phyloP scores from a whole-genome alignment of 1,284 basidiomycete species.

The Spongiforma sp. region DNA sequence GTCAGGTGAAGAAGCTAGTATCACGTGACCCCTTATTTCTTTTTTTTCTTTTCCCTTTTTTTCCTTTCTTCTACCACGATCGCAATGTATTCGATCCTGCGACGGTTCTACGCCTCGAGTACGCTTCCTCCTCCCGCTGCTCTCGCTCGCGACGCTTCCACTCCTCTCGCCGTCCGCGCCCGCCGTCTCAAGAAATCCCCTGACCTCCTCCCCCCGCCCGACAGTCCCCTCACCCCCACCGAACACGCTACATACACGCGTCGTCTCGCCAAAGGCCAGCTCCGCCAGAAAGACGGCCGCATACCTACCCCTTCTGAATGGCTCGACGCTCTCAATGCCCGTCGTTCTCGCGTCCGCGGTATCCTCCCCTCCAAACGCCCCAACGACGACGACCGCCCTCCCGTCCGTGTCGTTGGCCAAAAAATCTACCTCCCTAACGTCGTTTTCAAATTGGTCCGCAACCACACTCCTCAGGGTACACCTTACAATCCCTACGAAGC shows the following conservation, averaged over 20 bases:
- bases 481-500: conserved; percentile 95
- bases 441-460: conserved; percentile 83
- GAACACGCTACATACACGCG: conserved; percentile 66
- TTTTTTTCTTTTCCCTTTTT: too few relatives aligned
- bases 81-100: too few relatives aligned
- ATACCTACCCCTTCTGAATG: conserved; percentile 58
- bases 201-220: conserved; percentile 39
- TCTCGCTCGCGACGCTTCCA: conserved; percentile 65
- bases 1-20: too few relatives aligned
- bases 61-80: too few relatives aligned
- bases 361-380: conserved; percentile 39
- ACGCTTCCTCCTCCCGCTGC: conserved; percentile 51
- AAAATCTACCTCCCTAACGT: conserved; percentile 91
- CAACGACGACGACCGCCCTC: conserved; percentile 30
- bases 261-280: conserved; percentile 55
- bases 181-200: conserved; percentile 62
- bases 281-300: conserved; percentile 47
- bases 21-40: too few relatives aligned
- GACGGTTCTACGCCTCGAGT: conserved; percentile 53
- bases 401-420: conserved; percentile 71
- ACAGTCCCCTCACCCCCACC: conserved; percentile 64
- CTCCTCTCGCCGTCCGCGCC: conserved; percentile 72
- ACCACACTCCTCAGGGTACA: conserved; percentile 77
- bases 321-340: conserved; percentile 58
- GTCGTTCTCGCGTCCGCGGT: conserved; percentile 71